Percentiles rank a stretch among this genome's conserved stretches.
phyloP scores from a whole-genome alignment of 805 yeast species.

The Metschnikowia cubensis region DNA sequence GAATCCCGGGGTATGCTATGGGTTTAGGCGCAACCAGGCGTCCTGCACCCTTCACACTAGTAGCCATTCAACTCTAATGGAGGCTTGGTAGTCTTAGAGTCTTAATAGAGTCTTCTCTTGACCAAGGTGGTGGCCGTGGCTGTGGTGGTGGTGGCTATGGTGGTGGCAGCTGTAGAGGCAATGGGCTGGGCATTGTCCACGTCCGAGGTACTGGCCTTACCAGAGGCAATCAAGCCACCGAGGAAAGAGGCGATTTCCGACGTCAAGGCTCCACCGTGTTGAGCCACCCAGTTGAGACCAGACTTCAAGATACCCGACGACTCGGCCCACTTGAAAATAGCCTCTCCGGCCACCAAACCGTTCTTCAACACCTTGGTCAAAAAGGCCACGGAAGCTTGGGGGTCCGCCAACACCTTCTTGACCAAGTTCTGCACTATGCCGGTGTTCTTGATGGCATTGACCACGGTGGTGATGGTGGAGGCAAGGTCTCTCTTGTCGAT shows the following conservation, averaged over 20 bases:
- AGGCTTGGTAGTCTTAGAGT: too few species aligned
- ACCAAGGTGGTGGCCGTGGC: constrained; percentile 22
- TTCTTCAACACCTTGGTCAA: constrained; percentile 31
- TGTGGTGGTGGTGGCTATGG: constrained; percentile 20
- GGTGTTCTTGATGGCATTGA: constrained; percentile 29
- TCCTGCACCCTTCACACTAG: neutral
- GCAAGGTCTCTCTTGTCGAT: constrained; percentile 36
- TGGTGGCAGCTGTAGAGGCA: constrained; percentile 16
- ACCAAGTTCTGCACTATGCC: constrained; percentile 31
- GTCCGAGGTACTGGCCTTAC: constrained; percentile 25
- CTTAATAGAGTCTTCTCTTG: constrained; percentile 23
- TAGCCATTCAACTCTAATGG: neutral
- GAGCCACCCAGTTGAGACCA: constrained; percentile 23
- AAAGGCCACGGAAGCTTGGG: constrained; percentile 29
- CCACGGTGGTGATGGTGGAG: constrained; percentile 25
- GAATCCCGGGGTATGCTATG: constrained; percentile 1
- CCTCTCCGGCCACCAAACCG: constrained; percentile 33
- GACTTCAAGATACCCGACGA: constrained; percentile 30
- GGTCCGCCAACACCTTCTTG: constrained; percentile 36
- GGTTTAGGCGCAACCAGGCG: neutral
- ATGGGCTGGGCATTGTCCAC: constrained; percentile 21
- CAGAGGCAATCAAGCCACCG: constrained; percentile 23
- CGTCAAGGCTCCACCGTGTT: constrained; percentile 26
- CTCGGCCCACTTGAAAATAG: constrained; percentile 37
- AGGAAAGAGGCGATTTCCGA: constrained; percentile 26